These are phyloP conservation scores for Aspergillus neoniger DNA, from an alignment of 2,329 filamentous ascomycete species.

Conservation along the genomic window DNA sequence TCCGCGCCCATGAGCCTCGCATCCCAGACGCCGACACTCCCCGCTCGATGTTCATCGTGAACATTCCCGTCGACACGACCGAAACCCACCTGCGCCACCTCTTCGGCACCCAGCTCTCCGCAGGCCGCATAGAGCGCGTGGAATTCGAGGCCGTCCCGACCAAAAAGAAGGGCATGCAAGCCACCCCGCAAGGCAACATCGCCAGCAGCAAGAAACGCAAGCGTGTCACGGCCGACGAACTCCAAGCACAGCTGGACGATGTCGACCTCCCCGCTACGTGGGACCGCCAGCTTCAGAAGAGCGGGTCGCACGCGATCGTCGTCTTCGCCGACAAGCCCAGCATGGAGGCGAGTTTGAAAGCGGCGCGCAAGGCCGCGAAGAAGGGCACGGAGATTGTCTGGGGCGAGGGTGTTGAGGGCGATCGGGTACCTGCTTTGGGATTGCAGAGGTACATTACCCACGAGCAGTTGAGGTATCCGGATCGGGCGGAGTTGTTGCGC, in stretches of 20 bases:
- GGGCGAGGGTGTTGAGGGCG: slow-evolving; percentile 63
- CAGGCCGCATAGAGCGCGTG: slow-evolving; percentile 75
- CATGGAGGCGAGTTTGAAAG: slow-evolving; percentile 74
- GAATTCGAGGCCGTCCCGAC: slow-evolving; percentile 63
- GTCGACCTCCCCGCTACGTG: slow-evolving; percentile 70
- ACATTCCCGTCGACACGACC: slow-evolving; percentile 82
- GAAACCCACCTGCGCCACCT: slow-evolving; percentile 73
- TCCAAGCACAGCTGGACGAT: slow-evolving; percentile 58
- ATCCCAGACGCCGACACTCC: slow-evolving; percentile 71
- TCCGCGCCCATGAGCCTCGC: slow-evolving; percentile 80
- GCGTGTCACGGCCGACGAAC: slow-evolving; percentile 52
- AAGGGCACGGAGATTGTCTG: slow-evolving; percentile 62
- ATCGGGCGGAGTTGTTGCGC: slow-evolving; percentile 65
- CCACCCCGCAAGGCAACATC: slow-evolving; percentile 26
- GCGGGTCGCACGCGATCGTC: slow-evolving; percentile 77
- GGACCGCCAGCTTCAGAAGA: slow-evolving; percentile 68
- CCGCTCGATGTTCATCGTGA: slow-evolving; percentile 86
- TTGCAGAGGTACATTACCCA: slow-evolving; percentile 60
- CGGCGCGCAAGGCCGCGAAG: slow-evolving; percentile 59
- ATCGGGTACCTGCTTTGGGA: slow-evolving; percentile 59
- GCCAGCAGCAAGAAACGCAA: slow-evolving; percentile 57
- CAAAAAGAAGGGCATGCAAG: slow-evolving; percentile 35
- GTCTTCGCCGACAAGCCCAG: slow-evolving; percentile 81
- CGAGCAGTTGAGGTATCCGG: slow-evolving; percentile 70
- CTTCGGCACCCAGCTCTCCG: slow-evolving; percentile 72